phyloP scores from a whole-genome alignment of 2,329 filamentous ascomycete genomes.

The Fusarium sp. region DNA sequence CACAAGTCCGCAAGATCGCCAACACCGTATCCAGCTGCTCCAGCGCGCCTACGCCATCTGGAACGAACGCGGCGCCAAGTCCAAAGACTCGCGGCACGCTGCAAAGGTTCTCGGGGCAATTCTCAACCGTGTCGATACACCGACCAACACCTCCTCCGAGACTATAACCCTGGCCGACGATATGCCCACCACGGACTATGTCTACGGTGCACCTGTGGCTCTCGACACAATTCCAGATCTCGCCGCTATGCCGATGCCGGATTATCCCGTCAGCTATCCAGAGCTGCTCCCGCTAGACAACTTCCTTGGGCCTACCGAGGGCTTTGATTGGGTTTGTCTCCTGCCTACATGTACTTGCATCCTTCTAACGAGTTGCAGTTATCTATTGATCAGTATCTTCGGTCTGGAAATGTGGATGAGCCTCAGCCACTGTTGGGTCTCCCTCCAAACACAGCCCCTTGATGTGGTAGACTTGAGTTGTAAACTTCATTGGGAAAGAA shows the following conservation, averaged over 20 bases:
- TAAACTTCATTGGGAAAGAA: too few species aligned
- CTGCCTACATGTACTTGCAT: neutral
- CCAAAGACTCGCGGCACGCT: conserved; percentile 61
- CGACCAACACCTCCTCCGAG: conserved; percentile 14
- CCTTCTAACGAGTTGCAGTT: conserved; percentile 38
- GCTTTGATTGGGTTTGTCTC: conserved; percentile 59
- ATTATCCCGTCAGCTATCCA: conserved; percentile 49
- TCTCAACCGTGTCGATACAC: conserved; percentile 55
- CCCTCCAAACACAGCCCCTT: neutral
- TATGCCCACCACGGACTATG: conserved; percentile 1
- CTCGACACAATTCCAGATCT: conserved; percentile 20
- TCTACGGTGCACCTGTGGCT: conserved; percentile 8
- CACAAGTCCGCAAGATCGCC: conserved; percentile 51
- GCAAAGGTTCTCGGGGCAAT: conserved; percentile 61
- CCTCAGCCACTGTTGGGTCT: neutral
- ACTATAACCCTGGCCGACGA: conserved; percentile 17
- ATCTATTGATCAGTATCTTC: conserved; percentile 50
- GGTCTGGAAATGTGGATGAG: conserved; percentile 18
- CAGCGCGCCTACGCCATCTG: conserved; percentile 61
- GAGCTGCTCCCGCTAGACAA: conserved; percentile 56
- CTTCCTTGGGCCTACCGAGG: conserved; percentile 53
- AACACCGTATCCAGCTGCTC: conserved; percentile 56
- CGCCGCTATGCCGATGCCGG: conserved; percentile 22
- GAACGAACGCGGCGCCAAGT: conserved; percentile 56
- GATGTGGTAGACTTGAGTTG: neutral